Percentiles rank a stretch among this genome's conserved stretches.
These are phyloP conservation scores for Alternaria postmessia DNA, from an alignment of 2,329 filamentous ascomycete species.

Conservation along the genomic window DNA sequence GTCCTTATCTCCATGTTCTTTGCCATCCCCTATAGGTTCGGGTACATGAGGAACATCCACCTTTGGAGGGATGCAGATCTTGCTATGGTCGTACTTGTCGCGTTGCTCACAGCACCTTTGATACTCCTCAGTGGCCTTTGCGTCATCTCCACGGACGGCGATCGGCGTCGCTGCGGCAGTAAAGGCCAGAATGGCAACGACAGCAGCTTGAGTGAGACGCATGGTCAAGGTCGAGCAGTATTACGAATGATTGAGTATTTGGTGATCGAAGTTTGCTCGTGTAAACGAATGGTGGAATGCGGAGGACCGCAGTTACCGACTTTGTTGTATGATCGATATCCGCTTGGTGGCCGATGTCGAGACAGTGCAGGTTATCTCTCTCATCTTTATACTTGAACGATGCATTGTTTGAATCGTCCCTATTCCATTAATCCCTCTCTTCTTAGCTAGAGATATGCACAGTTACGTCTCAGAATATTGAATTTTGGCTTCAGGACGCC, in stretches of 20 bases:
- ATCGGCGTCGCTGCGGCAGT: conserved; percentile 23
- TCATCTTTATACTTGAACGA: conserved; percentile 11
- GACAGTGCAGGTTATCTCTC: neutral
- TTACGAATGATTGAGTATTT: neutral
- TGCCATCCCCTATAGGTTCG: neutral
- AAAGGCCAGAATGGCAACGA: conserved; percentile 23
- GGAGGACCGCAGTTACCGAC: conserved; percentile 7
- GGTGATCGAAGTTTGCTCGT: conserved; percentile 7
- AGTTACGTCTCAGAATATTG: conserved; percentile 1
- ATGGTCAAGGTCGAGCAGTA: conserved; percentile 5
- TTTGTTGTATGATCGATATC: conserved; percentile 1
- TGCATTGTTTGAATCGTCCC: neutral
- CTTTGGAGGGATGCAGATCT: conserved; percentile 4
- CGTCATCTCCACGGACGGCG: conserved; percentile 14
- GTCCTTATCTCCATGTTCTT: neutral
- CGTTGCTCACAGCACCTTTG: conserved; percentile 13
- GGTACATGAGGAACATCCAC: neutral
- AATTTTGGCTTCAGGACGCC: neutral
- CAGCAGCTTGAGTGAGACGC: conserved; percentile 23
- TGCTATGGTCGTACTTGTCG: conserved; percentile 2
- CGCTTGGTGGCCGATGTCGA: conserved; percentile 11
- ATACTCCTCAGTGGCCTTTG: conserved; percentile 15
- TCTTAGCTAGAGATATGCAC: neutral
- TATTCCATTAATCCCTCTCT: neutral
- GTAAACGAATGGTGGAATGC: conserved; percentile 9